phyloP scores from a whole-genome alignment of 225 moss, liverwort and hornwort genomes.

The Sphagnum contortum region DNA sequence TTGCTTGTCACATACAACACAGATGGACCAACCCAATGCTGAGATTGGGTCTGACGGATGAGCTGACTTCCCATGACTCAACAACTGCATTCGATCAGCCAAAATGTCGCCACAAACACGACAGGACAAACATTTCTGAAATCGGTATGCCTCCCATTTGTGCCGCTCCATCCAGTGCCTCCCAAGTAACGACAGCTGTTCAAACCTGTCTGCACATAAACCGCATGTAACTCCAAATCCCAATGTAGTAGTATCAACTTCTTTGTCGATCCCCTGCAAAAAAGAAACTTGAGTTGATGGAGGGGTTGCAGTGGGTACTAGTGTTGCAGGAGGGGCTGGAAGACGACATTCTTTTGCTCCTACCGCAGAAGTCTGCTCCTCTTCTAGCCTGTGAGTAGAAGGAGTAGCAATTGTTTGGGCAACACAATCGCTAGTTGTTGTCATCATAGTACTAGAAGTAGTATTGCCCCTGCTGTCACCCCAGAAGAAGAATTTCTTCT shows the following conservation, averaged over 20 bases:
- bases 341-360: too few species aligned
- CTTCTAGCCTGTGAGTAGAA: too few species aligned
- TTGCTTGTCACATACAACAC: slow-evolving; percentile 51
- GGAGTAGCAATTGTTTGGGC: too few species aligned
- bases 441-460: too few species aligned
- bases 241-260: neutral
- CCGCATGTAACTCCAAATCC: slow-evolving; percentile 38
- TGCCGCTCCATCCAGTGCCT: slow-evolving; percentile 74
- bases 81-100: slow-evolving; percentile 47
- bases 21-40: slow-evolving; percentile 61
- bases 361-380: too few species aligned
- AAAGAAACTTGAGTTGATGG: too few species aligned
- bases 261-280: too few species aligned
- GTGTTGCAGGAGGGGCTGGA: too few species aligned
- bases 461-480: too few species aligned
- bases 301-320: too few species aligned
- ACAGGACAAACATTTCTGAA: slow-evolving; percentile 71
- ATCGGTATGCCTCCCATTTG: slow-evolving; percentile 49
- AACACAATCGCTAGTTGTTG: too few species aligned
- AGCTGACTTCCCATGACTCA: slow-evolving; percentile 54
- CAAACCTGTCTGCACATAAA: slow-evolving; percentile 53
- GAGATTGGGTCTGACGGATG: slow-evolving; percentile 52
- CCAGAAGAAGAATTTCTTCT: too few species aligned
- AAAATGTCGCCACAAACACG: slow-evolving; percentile 54
- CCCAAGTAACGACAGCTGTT: slow-evolving; percentile 45